Evolutionary conservation across 140 eudicot genomes (phyloP).

Genomic region (Flaveria floridana): DNA sequence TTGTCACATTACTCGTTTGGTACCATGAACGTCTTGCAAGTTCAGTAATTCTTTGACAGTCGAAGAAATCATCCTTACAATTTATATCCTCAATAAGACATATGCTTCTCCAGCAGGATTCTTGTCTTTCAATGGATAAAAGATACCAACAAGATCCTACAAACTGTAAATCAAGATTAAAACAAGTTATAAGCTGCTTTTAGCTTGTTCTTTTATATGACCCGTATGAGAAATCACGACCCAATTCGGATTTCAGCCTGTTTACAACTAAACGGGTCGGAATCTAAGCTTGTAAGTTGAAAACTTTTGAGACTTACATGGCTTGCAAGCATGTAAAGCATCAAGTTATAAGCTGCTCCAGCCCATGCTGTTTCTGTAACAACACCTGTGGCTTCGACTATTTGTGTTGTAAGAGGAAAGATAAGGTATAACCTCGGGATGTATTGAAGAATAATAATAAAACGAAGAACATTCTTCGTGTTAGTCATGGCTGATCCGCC

Average conservation of each 20-base stretch:
- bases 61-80: slow-evolving; percentile 62
- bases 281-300: not conserved
- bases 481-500: slow-evolving; percentile 73
- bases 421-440: slow-evolving; percentile 75
- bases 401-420: slow-evolving; percentile 71
- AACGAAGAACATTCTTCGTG: slow-evolving; percentile 75
- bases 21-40: slow-evolving; percentile 52
- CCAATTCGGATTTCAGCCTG: not conserved
- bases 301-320: slow-evolving; percentile 59
- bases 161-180: slow-evolving; percentile 43
- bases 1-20: slow-evolving; percentile 53
- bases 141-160: slow-evolving; percentile 91
- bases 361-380: slow-evolving; percentile 97
- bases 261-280: slow-evolving; percentile 7
- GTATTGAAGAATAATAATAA: slow-evolving; percentile 71
- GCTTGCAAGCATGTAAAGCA: slow-evolving; percentile 88
- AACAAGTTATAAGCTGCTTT: not conserved
- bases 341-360: slow-evolving; percentile 93
- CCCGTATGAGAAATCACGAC: not conserved
- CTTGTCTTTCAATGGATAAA: slow-evolving; percentile 79
- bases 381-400: slow-evolving; percentile 78
- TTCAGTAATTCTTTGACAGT: slow-evolving; percentile 50
- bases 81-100: slow-evolving; percentile 48
- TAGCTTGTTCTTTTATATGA: not conserved
- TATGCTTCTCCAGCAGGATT: slow-evolving; percentile 74